Evolutionary conservation across 805 yeast genomes (phyloP).

Genomic region (Zygoascus bituminiphila): DNA sequence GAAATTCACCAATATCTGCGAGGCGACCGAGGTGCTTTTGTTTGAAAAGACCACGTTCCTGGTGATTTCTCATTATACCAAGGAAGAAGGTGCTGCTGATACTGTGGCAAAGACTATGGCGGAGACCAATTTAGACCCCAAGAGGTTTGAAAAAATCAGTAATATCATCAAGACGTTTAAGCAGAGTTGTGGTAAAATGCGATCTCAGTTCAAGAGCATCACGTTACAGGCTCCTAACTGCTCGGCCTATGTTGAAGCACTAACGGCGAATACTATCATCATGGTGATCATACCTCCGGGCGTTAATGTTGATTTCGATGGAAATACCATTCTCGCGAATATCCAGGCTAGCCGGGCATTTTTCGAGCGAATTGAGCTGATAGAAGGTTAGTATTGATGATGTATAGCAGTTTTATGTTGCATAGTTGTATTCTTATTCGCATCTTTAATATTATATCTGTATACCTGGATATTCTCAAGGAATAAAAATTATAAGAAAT

Average conservation of each 20-base stretch:
- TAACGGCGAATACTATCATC: slow-evolving; percentile 36
- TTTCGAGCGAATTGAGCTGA: slow-evolving; percentile 33
- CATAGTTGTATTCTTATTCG: no score
- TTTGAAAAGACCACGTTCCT: slow-evolving; percentile 92
- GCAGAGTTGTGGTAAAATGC: slow-evolving; percentile 79
- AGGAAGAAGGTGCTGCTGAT: not conserved
- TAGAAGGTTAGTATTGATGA: not conserved
- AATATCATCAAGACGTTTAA: slow-evolving; percentile 91
- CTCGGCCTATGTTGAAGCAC: slow-evolving; percentile 33
- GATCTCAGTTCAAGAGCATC: slow-evolving; percentile 74
- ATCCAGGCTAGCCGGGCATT: slow-evolving; percentile 30
- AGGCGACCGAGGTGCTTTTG: slow-evolving; percentile 82
- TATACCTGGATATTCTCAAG: no score
- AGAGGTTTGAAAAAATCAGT: slow-evolving; percentile 87
- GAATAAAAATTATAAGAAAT: no score
- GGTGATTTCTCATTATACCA: slow-evolving; percentile 49
- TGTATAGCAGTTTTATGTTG: no score
- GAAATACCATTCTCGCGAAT: slow-evolving; percentile 29
- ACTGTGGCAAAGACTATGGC: not conserved
- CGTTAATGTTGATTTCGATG: slow-evolving; percentile 20
- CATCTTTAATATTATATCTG: no score
- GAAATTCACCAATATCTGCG: slow-evolving; percentile 61
- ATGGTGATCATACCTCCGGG: slow-evolving; percentile 35
- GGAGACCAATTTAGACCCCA: slow-evolving; percentile 51
- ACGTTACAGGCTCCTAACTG: slow-evolving; percentile 50